Evolutionary conservation across 2,329 filamentous ascomycete genomes (phyloP).

Genomic region (Plenodomus lindquistii): DNA sequence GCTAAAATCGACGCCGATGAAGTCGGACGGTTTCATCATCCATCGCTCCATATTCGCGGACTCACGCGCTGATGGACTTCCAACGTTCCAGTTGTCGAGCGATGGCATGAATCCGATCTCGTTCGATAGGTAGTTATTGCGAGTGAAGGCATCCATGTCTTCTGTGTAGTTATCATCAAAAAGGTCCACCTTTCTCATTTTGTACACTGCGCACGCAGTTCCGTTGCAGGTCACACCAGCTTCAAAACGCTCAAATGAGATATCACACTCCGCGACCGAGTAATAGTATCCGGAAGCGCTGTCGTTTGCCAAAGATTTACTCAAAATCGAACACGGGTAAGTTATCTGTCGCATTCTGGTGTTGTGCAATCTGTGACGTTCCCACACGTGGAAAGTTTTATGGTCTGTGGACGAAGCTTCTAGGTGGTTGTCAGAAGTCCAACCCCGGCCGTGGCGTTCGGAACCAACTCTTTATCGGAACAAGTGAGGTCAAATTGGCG

Average conservation of each 20-base stretch:
- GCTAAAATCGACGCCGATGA: constrained; percentile 18
- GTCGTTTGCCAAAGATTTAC: constrained; percentile 16
- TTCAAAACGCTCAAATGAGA: constrained; percentile 25
- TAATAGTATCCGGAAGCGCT: background rate
- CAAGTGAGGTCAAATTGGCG: constrained; percentile 34
- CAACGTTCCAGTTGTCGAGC: constrained; percentile 22
- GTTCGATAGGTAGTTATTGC: constrained; percentile 6
- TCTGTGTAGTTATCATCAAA: constrained; percentile 17
- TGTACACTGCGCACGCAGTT: constrained; percentile 16
- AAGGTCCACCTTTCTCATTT: constrained; percentile 26
- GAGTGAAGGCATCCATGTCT: constrained; percentile 11
- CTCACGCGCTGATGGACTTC: constrained; percentile 9
- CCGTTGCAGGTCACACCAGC: constrained; percentile 22
- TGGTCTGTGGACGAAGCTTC: constrained; percentile 12
- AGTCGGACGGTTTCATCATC: too few species aligned
- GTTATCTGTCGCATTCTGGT: too few species aligned
- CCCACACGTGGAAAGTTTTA: background rate
- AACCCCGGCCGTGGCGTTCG: constrained; percentile 2
- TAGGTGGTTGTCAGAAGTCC: constrained; percentile 18
- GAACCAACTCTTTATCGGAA: constrained; percentile 15
- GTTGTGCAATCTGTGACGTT: constrained; percentile 6
- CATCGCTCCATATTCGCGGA: constrained; percentile 31
- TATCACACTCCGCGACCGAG: constrained; percentile 22
- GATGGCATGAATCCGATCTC: constrained; percentile 14
- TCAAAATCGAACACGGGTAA: constrained; percentile 27